These are phyloP conservation scores for Berberis vulgaris DNA, from an alignment of 164 flowering plant genomes.

Conservation along the genomic window DNA sequence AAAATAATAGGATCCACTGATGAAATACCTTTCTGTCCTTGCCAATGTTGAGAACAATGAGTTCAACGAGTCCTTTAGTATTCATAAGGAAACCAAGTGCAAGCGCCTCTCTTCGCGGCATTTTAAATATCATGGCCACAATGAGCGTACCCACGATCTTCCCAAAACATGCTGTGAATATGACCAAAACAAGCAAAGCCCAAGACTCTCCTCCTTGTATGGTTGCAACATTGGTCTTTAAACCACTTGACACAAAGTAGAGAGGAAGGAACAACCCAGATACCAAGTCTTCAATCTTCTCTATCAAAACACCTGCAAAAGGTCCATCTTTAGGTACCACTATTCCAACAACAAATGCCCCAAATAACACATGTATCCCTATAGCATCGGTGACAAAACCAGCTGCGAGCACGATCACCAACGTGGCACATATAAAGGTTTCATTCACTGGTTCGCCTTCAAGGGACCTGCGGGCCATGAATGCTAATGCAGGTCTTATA, in stretches of 20 bases:
- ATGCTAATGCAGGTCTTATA: not conserved
- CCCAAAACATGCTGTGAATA: conserved; percentile 16
- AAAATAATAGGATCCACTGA: not conserved
- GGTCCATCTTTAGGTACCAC: no score
- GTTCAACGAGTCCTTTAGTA: conserved; percentile 30
- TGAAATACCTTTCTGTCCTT: conserved; percentile 18
- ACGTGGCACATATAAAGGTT: no score
- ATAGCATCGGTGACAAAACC: no score
- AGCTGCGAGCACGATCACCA: no score
- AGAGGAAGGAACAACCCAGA: no score
- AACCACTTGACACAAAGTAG: no score
- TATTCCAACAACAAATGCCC: no score
- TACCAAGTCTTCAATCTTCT: no score
- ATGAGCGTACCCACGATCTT: conserved; percentile 16
- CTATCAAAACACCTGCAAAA: no score
- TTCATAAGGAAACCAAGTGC: conserved; percentile 29
- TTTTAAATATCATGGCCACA: conserved; percentile 10
- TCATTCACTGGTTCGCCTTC: not conserved
- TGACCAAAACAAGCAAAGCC: conserved; percentile 20
- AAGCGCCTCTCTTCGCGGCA: conserved; percentile 14
- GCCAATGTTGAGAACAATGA: conserved; percentile 32
- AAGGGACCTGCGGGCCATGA: not conserved
- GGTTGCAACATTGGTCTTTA: conserved; percentile 12
- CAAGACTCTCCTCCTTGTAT: conserved; percentile 21
- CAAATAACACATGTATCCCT: no score